These are phyloP conservation scores for Histomonas meleagridis DNA, from an alignment of 208 protist genomes.

Conservation along the genomic window DNA sequence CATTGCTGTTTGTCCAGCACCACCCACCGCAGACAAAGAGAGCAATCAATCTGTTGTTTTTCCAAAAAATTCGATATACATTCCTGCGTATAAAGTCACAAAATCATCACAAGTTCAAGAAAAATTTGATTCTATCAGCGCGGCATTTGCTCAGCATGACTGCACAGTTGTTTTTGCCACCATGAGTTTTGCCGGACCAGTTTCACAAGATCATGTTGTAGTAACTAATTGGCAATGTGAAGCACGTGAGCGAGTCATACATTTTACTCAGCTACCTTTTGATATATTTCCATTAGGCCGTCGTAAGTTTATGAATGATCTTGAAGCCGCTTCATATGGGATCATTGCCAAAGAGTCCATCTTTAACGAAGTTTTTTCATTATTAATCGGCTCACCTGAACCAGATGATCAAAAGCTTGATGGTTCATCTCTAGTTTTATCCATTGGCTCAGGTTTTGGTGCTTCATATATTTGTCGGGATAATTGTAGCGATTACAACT, in stretches of 20 bases:
- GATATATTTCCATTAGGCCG: slow-evolving; percentile 19
- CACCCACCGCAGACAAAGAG: too few species aligned
- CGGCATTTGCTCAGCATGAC: neutral
- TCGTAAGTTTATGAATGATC: slow-evolving; percentile 22
- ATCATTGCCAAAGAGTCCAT: neutral
- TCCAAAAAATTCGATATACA: neutral
- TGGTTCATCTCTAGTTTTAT: neutral
- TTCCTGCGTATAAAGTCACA: neutral
- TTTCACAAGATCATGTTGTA: slow-evolving; percentile 24
- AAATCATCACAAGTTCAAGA: neutral
- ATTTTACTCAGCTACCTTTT: slow-evolving; percentile 1
- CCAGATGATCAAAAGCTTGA: neutral
- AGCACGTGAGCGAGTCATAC: slow-evolving; percentile 1
- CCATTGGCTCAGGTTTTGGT: slow-evolving; percentile 15
- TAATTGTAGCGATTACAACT: neutral
- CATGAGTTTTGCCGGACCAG: slow-evolving; percentile 9
- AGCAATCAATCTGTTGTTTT: too few species aligned
- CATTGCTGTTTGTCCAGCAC: neutral
- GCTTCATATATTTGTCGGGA: slow-evolving; percentile 4
- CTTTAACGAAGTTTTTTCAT: neutral
- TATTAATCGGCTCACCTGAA: too few species aligned
- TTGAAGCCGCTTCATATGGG: slow-evolving; percentile 25
- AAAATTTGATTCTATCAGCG: neutral
- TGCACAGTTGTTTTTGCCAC: slow-evolving; percentile 21
- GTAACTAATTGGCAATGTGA: slow-evolving; percentile 29